Evolutionary conservation across 768 basidiomycete species (phyloP).

Genomic region (Lactarius quietus): DNA sequence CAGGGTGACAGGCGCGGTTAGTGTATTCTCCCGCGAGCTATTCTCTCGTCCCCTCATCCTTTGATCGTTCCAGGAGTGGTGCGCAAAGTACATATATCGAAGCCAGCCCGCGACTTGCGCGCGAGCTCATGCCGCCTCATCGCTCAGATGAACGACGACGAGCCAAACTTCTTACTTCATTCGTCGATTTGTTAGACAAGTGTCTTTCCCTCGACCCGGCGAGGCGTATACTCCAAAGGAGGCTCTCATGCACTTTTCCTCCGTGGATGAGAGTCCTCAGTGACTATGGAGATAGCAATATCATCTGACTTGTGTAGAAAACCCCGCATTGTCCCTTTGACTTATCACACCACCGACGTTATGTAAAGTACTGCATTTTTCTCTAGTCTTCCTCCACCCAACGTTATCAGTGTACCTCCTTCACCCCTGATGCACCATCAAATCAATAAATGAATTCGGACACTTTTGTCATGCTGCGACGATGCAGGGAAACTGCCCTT

Average conservation of each 20-base stretch:
- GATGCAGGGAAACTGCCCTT: neutral
- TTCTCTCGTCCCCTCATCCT: constrained; percentile 21
- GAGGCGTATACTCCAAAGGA: constrained; percentile 88
- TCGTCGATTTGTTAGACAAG: constrained; percentile 89
- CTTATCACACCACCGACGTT: neutral
- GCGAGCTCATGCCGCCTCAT: constrained; percentile 71
- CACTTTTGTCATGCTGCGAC: neutral
- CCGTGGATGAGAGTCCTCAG: constrained; percentile 41
- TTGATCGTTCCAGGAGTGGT: constrained; percentile 60
- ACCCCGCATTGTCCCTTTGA: neutral
- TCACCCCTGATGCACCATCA: neutral
- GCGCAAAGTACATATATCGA: constrained; percentile 77
- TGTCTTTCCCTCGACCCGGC: constrained; percentile 85
- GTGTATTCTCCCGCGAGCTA: constrained; percentile 34
- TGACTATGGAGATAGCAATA: neutral
- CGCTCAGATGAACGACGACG: constrained; percentile 86
- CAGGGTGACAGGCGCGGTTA: constrained; percentile 75
- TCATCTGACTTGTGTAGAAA: neutral
- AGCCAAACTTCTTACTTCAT: constrained; percentile 72
- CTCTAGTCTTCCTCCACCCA: neutral
- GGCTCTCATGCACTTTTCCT: constrained; percentile 84
- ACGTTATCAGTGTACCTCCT: neutral
- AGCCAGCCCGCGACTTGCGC: constrained; percentile 77
- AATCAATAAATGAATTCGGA: neutral
- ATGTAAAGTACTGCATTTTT: constrained; percentile 16